Conservation (phyloP, 345 rosid species). For the Eutrema japonicum region DNA sequence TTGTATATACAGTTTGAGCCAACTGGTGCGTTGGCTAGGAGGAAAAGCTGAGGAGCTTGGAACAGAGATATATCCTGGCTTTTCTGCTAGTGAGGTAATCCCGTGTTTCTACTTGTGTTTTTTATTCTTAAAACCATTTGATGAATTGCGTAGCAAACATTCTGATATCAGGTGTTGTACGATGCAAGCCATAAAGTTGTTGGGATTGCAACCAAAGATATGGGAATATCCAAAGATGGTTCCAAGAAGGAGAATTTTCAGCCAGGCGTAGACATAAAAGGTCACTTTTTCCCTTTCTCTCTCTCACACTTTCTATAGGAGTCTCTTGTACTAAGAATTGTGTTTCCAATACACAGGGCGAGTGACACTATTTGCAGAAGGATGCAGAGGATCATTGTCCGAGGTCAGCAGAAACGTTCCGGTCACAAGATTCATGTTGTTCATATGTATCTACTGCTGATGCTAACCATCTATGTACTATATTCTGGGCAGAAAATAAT, state of each 20-base stretch:
- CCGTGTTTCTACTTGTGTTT: slow-evolving; percentile 4
- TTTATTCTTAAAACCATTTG: slow-evolving; percentile 2
- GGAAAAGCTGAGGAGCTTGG: slow-evolving; percentile 94
- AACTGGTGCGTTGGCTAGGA: slow-evolving; percentile 88
- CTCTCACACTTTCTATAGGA: not conserved
- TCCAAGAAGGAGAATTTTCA: slow-evolving; percentile 86
- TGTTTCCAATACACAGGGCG: slow-evolving; percentile 58
- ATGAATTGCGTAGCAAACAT: slow-evolving; percentile 25
- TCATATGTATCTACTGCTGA: slow-evolving; percentile 20
- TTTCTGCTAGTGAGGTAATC: slow-evolving; percentile 89
- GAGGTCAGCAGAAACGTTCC: slow-evolving; percentile 61
- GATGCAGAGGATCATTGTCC: slow-evolving; percentile 95
- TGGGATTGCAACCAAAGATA: slow-evolving; percentile 93
- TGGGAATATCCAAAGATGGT: slow-evolving; percentile 96
- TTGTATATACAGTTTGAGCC: slow-evolving; percentile 70
- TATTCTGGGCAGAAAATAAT: slow-evolving; percentile 58
- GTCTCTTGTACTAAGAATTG: slow-evolving; percentile 21
- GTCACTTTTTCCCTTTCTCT: slow-evolving; percentile 47
- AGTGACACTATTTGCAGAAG: slow-evolving; percentile 83
- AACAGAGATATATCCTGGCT: slow-evolving; percentile 94
- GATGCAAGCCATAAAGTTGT: slow-evolving; percentile 65
- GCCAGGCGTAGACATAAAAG: slow-evolving; percentile 81
- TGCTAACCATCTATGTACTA: slow-evolving; percentile 25
- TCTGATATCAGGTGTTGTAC: slow-evolving; percentile 63
- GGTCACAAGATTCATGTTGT: slow-evolving; percentile 3